Evolutionary conservation across 208 protist species (phyloP).

Genomic region (Crithidia thermophila): DNA sequence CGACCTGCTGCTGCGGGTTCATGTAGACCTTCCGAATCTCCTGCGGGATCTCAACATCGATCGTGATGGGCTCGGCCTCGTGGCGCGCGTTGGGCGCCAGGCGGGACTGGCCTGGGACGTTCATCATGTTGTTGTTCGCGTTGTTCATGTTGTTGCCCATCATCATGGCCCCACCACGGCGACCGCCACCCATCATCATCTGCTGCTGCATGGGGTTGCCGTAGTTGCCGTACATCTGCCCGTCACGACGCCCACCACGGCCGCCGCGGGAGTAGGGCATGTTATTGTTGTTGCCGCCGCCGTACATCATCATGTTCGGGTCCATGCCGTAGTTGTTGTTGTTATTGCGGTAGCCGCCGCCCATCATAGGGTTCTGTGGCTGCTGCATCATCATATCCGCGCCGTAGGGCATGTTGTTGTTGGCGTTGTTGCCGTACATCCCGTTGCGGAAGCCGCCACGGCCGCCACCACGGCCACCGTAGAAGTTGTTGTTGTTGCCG

Average conservation of each 20-base stretch:
- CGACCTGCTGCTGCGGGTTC: slow-evolving; percentile 64
- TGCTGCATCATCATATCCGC: slow-evolving; percentile 14
- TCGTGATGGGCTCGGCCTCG: slow-evolving; percentile 64
- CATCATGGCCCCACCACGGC: slow-evolving; percentile 14
- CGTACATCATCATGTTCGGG: slow-evolving; percentile 42
- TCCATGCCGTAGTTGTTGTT: slow-evolving; percentile 28
- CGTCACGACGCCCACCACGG: slow-evolving; percentile 6
- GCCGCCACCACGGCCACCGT: slow-evolving; percentile 13
- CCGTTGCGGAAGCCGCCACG: slow-evolving; percentile 16
- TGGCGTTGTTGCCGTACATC: slow-evolving; percentile 23
- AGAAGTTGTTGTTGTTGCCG: slow-evolving; percentile 23
- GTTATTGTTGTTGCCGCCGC: background rate
- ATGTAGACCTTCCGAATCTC: slow-evolving; percentile 73
- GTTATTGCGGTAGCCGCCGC: slow-evolving; percentile 15
- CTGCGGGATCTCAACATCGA: slow-evolving; percentile 53
- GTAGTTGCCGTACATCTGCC: slow-evolving; percentile 23
- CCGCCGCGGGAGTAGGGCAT: slow-evolving; percentile 21
- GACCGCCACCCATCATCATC: slow-evolving; percentile 8
- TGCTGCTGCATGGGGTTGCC: slow-evolving; percentile 30
- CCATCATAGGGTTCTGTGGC: slow-evolving; percentile 25
- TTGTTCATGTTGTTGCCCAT: background rate
- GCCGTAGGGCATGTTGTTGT: slow-evolving; percentile 17
- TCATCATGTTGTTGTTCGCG: too few relatives aligned
- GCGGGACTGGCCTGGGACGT: slow-evolving; percentile 8
- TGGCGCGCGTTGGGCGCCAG: slow-evolving; percentile 14